Conservation (phyloP, 2,329 filamentous ascomycete genomes). For the Fusarium piperis region DNA sequence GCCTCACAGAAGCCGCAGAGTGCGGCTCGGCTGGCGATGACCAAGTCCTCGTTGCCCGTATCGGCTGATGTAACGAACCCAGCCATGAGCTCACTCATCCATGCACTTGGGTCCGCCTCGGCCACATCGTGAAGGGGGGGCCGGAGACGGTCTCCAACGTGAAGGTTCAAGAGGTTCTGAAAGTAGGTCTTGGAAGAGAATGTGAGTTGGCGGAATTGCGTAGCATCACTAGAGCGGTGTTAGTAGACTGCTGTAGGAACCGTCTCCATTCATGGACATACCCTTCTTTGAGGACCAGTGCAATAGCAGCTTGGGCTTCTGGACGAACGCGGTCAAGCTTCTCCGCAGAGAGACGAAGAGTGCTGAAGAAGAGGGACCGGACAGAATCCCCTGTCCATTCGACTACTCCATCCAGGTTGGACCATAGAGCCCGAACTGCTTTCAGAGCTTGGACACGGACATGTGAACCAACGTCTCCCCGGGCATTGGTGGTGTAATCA, state of each 20-base stretch:
- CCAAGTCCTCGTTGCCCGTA: conserved; percentile 79
- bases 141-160: conserved; percentile 49
- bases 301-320: conserved; percentile 67
- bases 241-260: conserved; percentile 30
- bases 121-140: conserved; percentile 50
- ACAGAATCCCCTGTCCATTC: conserved; percentile 47
- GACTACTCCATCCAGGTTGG: conserved; percentile 41
- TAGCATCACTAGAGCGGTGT: conserved; percentile 45
- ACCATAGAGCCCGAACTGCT: conserved; percentile 74
- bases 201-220: conserved; percentile 51
- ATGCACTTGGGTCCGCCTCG: conserved; percentile 45
- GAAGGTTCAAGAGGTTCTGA: conserved; percentile 59
- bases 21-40: conserved; percentile 74
- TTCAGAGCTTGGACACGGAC: conserved; percentile 83
- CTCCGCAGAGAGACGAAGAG: conserved; percentile 80
- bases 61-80: conserved; percentile 79
- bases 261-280: conserved; percentile 45
- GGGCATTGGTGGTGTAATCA: conserved; percentile 89
- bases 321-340: conserved; percentile 88
- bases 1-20: conserved; percentile 64
- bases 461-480: conserved; percentile 90
- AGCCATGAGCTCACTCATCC: conserved; percentile 66
- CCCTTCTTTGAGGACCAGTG: conserved; percentile 56
- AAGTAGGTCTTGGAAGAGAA: conserved; percentile 72
- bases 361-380: conserved; percentile 56